Conservation (phyloP, 164 flowering plant genomes). For the Annona squamosa region DNA sequence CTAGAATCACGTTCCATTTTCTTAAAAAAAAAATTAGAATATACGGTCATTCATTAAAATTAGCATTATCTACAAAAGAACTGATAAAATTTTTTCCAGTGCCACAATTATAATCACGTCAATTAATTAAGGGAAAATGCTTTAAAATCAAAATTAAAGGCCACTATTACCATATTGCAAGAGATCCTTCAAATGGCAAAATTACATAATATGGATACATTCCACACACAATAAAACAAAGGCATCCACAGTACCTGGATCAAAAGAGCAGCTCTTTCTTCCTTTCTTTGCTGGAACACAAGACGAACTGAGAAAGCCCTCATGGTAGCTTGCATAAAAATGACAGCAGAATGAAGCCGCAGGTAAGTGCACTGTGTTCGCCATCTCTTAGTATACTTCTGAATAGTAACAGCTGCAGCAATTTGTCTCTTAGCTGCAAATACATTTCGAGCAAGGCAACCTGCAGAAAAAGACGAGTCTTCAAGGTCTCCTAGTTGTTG, state of each 20-base stretch:
- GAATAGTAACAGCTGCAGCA: slow-evolving; percentile 62
- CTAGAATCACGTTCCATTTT: no score
- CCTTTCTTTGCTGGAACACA: slow-evolving; percentile 41
- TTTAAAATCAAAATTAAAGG: no score
- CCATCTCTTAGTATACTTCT: slow-evolving; percentile 64
- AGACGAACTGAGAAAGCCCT: slow-evolving; percentile 57
- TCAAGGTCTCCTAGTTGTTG: background rate
- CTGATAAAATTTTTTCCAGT: no score
- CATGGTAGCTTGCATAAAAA: slow-evolving; percentile 58
- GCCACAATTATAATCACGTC: no score
- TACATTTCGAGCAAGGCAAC: slow-evolving; percentile 53
- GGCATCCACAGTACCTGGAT: slow-evolving; percentile 63
- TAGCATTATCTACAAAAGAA: no score
- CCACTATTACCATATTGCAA: no score
- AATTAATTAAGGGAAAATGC: no score
- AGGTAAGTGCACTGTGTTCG: slow-evolving; percentile 39
- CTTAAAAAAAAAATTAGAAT: no score
- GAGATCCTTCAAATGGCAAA: no score
- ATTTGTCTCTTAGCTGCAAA: slow-evolving; percentile 42
- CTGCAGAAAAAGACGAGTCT: slow-evolving; percentile 25
- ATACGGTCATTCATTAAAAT: no score
- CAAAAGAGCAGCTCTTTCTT: slow-evolving; percentile 62
- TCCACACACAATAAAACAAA: background rate
- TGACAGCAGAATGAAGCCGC: slow-evolving; percentile 42
- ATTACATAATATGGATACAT: no score